Conservation (phyloP, 2,329 filamentous ascomycete species). For the Trichoderma citrinoviride region DNA sequence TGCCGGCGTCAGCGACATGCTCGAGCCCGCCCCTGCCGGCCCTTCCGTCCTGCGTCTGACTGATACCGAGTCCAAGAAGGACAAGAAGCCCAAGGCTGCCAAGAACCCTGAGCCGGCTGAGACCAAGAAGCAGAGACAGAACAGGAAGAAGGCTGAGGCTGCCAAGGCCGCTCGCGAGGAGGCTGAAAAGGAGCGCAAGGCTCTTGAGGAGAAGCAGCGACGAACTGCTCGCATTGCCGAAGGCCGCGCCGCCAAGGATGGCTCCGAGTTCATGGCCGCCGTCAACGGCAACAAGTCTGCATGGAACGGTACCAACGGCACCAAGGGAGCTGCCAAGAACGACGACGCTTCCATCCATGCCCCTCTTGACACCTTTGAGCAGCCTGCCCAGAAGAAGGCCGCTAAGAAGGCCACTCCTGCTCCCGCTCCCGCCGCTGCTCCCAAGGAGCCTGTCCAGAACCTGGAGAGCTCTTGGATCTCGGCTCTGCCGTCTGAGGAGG, state of each 20-base stretch:
- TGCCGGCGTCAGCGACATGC: slow-evolving; percentile 84
- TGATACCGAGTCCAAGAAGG: slow-evolving; percentile 59
- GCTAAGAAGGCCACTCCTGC: slow-evolving; percentile 23
- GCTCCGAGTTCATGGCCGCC: slow-evolving; percentile 56
- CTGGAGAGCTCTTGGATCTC: slow-evolving; percentile 47
- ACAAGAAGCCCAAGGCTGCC: slow-evolving; percentile 62
- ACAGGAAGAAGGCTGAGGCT: slow-evolving; percentile 81
- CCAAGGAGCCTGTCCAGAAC: slow-evolving; percentile 35
- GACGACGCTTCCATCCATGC: slow-evolving; percentile 41
- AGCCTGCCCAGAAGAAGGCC: slow-evolving; percentile 30
- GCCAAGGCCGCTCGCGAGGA: slow-evolving; percentile 72
- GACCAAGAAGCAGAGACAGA: slow-evolving; percentile 94
- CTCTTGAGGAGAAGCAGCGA: slow-evolving; percentile 76
- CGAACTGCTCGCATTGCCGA: slow-evolving; percentile 78
- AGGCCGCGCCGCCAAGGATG: slow-evolving; percentile 79
- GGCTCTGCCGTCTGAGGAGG: slow-evolving; percentile 58
- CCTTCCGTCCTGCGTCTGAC: slow-evolving; percentile 78
- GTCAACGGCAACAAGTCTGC: slow-evolving; percentile 43
- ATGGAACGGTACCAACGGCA: slow-evolving; percentile 39
- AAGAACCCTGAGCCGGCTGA: slow-evolving; percentile 67
- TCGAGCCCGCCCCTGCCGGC: slow-evolving; percentile 66
- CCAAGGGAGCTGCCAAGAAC: slow-evolving; percentile 29
- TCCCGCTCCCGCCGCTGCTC: slow-evolving; percentile 29
- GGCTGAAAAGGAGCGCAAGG: slow-evolving; percentile 74
- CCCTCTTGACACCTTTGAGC: slow-evolving; percentile 58